Evolutionary conservation across 495 filamentous ascomycete genomes (phyloP).

Genomic region (Aspergillus haitiensis): DNA sequence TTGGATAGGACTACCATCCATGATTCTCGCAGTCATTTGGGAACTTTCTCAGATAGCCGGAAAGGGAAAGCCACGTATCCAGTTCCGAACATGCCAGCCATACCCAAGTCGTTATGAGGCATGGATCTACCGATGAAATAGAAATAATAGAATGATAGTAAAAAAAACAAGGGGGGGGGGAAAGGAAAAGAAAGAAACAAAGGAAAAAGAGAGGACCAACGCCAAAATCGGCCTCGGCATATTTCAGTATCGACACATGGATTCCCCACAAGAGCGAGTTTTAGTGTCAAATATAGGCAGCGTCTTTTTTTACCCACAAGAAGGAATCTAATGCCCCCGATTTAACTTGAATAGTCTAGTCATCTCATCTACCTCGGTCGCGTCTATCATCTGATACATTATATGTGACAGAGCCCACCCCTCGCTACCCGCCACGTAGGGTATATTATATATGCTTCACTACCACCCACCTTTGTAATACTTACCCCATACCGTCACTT

Average conservation of each 20-base stretch:
- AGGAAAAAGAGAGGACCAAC: neutral
- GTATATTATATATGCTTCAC: neutral
- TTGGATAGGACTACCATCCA: too few species aligned
- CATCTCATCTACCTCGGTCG: neutral
- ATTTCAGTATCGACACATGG: neutral
- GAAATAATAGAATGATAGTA: too few species aligned
- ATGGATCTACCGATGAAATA: too few species aligned
- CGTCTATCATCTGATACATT: conserved; percentile 1
- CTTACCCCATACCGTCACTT: neutral
- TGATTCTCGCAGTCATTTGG: too few species aligned
- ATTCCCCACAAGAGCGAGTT: neutral
- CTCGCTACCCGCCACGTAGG: neutral
- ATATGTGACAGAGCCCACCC: neutral
- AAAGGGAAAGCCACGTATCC: too few species aligned
- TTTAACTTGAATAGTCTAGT: neutral
- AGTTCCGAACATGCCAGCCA: too few species aligned
- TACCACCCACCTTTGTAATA: neutral
- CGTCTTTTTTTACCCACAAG: neutral
- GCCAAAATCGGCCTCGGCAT: neutral
- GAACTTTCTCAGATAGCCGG: too few species aligned
- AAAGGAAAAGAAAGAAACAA: neutral
- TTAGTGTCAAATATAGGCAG: neutral
- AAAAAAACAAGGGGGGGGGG: too few species aligned
- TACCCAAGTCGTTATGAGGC: too few species aligned
- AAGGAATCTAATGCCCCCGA: neutral